Evolutionary conservation across 2,329 filamentous ascomycete genomes (phyloP).

Genomic region (Teratosphaeria zuluensis): DNA sequence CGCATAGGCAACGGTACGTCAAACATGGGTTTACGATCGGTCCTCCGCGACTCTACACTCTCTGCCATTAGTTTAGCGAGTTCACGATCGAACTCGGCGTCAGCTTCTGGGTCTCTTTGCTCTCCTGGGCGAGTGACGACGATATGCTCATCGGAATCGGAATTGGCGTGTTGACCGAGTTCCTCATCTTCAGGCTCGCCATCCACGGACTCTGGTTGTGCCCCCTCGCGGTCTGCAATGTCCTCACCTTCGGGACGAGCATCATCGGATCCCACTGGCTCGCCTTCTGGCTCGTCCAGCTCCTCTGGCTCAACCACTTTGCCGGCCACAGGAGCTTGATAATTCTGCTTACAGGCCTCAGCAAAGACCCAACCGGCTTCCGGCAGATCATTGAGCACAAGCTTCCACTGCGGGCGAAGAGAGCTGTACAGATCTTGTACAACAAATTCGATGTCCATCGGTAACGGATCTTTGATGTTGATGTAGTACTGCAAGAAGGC

Average conservation of each 20-base stretch:
- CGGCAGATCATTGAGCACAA: conserved; percentile 61
- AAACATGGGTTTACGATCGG: conserved; percentile 87
- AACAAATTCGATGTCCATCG: conserved; percentile 96
- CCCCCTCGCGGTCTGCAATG: conserved; percentile 9
- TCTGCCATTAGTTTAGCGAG: conserved; percentile 98
- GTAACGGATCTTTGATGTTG: conserved; percentile 75
- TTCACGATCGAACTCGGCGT: conserved; percentile 95
- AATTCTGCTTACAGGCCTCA: conserved; percentile 80
- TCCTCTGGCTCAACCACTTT: conserved; percentile 64
- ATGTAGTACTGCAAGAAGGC: conserved; percentile 98
- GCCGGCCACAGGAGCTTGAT: conserved; percentile 66
- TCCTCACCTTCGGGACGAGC: conserved; percentile 54
- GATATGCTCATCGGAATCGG: conserved; percentile 74
- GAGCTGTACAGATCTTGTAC: conserved; percentile 83
- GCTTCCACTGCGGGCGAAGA: conserved; percentile 85
- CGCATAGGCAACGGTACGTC: conserved; percentile 96
- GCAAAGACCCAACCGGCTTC: conserved; percentile 79
- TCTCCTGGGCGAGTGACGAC: conserved; percentile 87
- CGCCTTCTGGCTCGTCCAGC: conserved; percentile 30
- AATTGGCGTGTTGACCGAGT: conserved; percentile 31
- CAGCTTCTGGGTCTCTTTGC: conserved; percentile 80
- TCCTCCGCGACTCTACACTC: conserved; percentile 88
- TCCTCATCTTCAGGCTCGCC: conserved; percentile 39
- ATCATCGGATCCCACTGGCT: conserved; percentile 54
- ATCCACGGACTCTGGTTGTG: conserved; percentile 31